Evolutionary conservation across 768 basidiomycete genomes (phyloP), one percentile per base, ranked within the genome.

Genomic region (Candolleomyces efflorescens): DNA sequence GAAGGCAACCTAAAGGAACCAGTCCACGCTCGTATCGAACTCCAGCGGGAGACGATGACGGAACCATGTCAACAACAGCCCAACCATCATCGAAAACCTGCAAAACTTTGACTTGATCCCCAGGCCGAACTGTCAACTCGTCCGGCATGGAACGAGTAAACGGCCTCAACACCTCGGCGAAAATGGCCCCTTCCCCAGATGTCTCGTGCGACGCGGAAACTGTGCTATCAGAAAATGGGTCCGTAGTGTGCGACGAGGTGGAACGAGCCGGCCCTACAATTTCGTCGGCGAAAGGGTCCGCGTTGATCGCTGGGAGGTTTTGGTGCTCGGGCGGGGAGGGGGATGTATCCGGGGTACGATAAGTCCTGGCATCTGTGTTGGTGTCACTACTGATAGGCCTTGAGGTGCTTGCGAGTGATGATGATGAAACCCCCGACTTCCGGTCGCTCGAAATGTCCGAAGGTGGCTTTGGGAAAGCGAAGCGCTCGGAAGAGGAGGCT

Each of bases 1-100:
- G 74, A 66, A 89, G 74, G 66, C 87, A 89, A 62, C 87, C 84
- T n/a, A 89, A 71, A 5, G 88, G 88, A 47, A 90, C 86, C 53
- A 89, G 65, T 0, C 87, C 88, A 4, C 67, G 65, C 54, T 60
- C 56, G 11, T 38, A 55, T 36, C 59, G 62, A 6, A 55, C 61
- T n/a, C 62, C 59, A 3, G 64, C 66, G 24, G 41, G 20, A 1
- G 22, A 20, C 1, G 49, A 39, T 32, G 32, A 11, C 6, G 46
- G 15, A 2, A 58, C 59, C 58, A 75, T 81, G 71, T 86, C 80
- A 38, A 86, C 81, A 60, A 81, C 68, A 5, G 81, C 82, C 89
- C 89, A 90, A 0, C 87, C 89, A 62, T 90, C 89, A 57, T 87
- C 83, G 64, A 83, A 90, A 22, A 80, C 63, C 50, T 73, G 70